Evolutionary conservation across 345 rosid species (phyloP), one percentile per base, ranked within the genome.

Genomic region (Lepidium didymum): DNA sequence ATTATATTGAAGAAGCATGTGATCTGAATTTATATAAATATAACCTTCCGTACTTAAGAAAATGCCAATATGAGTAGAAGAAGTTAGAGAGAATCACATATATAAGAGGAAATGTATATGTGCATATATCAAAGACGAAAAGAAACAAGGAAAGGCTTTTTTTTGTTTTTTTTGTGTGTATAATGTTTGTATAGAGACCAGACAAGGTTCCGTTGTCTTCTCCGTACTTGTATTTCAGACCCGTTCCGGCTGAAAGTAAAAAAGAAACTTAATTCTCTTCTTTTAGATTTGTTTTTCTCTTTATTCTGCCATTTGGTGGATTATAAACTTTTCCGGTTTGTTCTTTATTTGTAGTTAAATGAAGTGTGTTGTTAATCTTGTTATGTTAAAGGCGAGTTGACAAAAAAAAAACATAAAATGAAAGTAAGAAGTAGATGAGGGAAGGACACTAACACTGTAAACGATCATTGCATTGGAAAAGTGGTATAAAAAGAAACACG

Each of bases 111-210:
- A 23, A 43, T 66, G 15, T 66, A 58, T 66, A 73, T 50, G 77
- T 65, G 77, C 72, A 56, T 56, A 57, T 64, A 40, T 49, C 33
- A 58, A 41, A 59, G 41, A 58, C 10, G 3, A 14, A 18, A 61
- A 11, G 45, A 12, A 43, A 45, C 34, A 72, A 33, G 33, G 41
- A 53, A 57, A 43, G 68, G 72, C 46, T 35, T 50, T 19, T 41
- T 50, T 21, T 40, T 23, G 25, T 46, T 25, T 7, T 16, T 16
- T 45, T 6, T 58, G 27, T 65, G 12, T 73, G 54, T 61, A 51
- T 66, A 59, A 59, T 60, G 72, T 50, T 58, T 66, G 77, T 73
- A 59, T 58, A 73, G 62, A 51, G 77, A 37, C 64, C 58, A 19
- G 70, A 38, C 65, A 56, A 59, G 41, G 41, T 58, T 50, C 52